These are phyloP conservation scores for Trypanosoma brucei DNA, from an alignment of 208 protist genomes.

Conservation along the genomic window DNA sequence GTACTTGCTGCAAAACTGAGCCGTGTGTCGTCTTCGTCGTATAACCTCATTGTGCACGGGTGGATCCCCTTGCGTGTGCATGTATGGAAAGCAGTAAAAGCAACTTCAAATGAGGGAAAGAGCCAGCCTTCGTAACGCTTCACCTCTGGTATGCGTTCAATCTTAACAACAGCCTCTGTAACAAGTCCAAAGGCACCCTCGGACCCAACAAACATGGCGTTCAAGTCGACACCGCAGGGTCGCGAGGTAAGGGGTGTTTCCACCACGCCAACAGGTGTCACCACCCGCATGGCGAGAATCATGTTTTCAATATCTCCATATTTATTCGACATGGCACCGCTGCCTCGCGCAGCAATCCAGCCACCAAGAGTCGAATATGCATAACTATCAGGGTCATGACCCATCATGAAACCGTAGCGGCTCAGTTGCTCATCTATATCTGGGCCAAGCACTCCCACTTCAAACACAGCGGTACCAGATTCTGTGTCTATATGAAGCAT, in stretches of 20 bases:
- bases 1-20: constrained; percentile 88
- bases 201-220: constrained; percentile 89
- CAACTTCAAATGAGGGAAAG: constrained; percentile 85
- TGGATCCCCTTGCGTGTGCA: constrained; percentile 80
- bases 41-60: constrained; percentile 86
- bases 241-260: constrained; percentile 78
- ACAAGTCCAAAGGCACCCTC: constrained; percentile 93
- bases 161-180: constrained; percentile 88
- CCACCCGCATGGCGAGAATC: constrained; percentile 88
- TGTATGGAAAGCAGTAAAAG: constrained; percentile 75
- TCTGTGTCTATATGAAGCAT: constrained; percentile 86
- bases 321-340: constrained; percentile 93
- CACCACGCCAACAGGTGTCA: constrained; percentile 87
- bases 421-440: constrained; percentile 86
- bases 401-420: constrained; percentile 87
- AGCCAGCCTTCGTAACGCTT: constrained; percentile 87
- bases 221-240: constrained; percentile 85
- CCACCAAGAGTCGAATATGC: constrained; percentile 92
- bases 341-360: constrained; percentile 93
- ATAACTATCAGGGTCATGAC: constrained; percentile 93
- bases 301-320: constrained; percentile 94
- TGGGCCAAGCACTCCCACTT: constrained; percentile 86
- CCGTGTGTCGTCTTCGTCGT: constrained; percentile 90
- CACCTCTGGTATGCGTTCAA: constrained; percentile 82
- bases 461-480: constrained; percentile 82